Conservation (phyloP, 805 yeast species). For the Candida boleticola region DNA sequence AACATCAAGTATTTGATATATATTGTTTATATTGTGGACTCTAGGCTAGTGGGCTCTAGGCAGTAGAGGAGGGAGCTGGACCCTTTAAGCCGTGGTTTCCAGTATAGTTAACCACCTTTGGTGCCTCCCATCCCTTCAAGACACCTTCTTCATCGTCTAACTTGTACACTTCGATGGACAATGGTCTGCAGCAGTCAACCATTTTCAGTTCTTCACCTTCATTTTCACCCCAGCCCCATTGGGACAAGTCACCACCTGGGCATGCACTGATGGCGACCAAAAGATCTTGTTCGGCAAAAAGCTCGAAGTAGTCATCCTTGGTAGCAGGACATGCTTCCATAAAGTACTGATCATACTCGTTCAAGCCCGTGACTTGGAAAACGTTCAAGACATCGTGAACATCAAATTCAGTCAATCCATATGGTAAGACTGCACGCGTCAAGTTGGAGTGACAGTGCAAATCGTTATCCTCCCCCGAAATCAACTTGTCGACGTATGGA, state of each 20-base stretch:
- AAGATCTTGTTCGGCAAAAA: slow-evolving; percentile 65
- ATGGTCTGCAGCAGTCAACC: slow-evolving; percentile 62
- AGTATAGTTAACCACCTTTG: slow-evolving; percentile 49
- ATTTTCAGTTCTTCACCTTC: slow-evolving; percentile 47
- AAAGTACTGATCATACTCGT: slow-evolving; percentile 63
- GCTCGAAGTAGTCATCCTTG: slow-evolving; percentile 58
- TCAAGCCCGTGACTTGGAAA: slow-evolving; percentile 66
- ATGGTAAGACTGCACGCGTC: slow-evolving; percentile 56
- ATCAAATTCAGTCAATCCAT: slow-evolving; percentile 62
- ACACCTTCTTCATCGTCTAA: slow-evolving; percentile 44
- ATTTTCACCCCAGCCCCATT: slow-evolving; percentile 71
- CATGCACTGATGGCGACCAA: slow-evolving; percentile 65
- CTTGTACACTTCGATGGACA: slow-evolving; percentile 59
- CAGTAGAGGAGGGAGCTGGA: too few relatives aligned
- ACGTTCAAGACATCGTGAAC: slow-evolving; percentile 70
- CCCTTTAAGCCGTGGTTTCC: slow-evolving; percentile 54
- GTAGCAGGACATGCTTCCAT: slow-evolving; percentile 71
- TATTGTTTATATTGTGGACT: neutral
- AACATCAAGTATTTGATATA: too few relatives aligned
- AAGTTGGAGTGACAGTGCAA: slow-evolving; percentile 68
- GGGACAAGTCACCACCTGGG: slow-evolving; percentile 67
- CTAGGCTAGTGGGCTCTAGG: too few relatives aligned
- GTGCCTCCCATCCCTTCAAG: slow-evolving; percentile 50
- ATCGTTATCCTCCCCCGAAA: slow-evolving; percentile 64
- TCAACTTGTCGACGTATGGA: slow-evolving; percentile 62